phyloP scores from a whole-genome alignment of 768 basidiomycete genomes.

The Termitomyces sp. region DNA sequence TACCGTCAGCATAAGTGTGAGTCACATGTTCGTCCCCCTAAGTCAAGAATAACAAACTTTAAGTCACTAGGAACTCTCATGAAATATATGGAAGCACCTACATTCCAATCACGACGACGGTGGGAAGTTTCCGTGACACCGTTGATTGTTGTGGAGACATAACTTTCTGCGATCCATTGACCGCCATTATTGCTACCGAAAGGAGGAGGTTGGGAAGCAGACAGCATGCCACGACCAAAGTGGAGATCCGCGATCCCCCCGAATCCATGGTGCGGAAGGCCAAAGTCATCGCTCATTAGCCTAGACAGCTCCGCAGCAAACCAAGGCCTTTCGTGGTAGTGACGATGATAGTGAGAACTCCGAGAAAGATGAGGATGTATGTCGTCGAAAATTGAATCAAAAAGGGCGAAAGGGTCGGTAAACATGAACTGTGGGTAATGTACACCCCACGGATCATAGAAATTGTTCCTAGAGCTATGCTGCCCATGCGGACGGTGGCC shows the following conservation, averaged over 20 bases:
- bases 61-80: not conserved
- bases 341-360: slow-evolving; percentile 19
- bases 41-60: not conserved
- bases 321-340: slow-evolving; percentile 20
- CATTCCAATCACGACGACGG: slow-evolving; percentile 50
- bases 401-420: slow-evolving; percentile 72
- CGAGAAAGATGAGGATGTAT: slow-evolving; percentile 14
- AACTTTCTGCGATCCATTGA: slow-evolving; percentile 51
- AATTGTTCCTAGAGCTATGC: slow-evolving; percentile 20
- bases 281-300: slow-evolving; percentile 25
- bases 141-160: slow-evolving; percentile 51
- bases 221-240: slow-evolving; percentile 7
- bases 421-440: slow-evolving; percentile 40
- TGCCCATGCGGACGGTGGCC: slow-evolving; percentile 17
- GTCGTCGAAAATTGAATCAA: slow-evolving; percentile 65
- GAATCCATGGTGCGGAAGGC: slow-evolving; percentile 27
- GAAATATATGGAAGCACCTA: slow-evolving; percentile 26
- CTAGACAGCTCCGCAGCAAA: slow-evolving; percentile 24
- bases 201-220: slow-evolving; percentile 15
- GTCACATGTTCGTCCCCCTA: slow-evolving; percentile 76
- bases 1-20: slow-evolving; percentile 61
- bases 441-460: slow-evolving; percentile 29
- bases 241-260: slow-evolving; percentile 20
- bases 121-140: slow-evolving; percentile 61
- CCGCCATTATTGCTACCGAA: slow-evolving; percentile 16